Base-by-base conservation (phyloP, 2,329 filamentous ascomycete genomes). In the Coleophoma cylindrospora region DNA sequence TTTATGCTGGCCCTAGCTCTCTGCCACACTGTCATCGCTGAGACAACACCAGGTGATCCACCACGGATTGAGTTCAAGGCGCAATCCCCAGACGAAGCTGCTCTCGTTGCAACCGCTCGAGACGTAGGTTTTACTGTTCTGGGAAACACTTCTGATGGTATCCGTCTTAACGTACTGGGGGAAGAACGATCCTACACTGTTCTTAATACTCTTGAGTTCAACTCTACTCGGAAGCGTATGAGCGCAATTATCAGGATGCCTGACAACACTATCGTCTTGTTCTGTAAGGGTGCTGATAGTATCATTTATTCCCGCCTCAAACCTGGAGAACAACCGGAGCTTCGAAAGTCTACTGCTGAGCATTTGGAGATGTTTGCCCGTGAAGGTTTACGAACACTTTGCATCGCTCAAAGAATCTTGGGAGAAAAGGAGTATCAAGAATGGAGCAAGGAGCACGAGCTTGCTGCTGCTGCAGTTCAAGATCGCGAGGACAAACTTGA, bases 221-320 rank as follows among this genome's bases (percentile, higher is more conserved):
- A 97, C 67, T 97, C 92, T 0, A 91, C 87, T 40, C 82, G 94
- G 62, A 99, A 99, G 73, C 83, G 94, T 58, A 99, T 99, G 94
- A 97, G 91, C 69, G 89, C 91, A 2, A 96, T 99, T 58, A 84
- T 99, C 46, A 82, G 88, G 51, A 96, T 97, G 91, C 92, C 94
- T 0, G 83, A 97, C 66, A 87, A 88, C 38, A 85, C 79, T 51
- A 96, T 99, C 54, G 77, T 94, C 49, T 77, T 99, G 1, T 95
- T 95, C 70, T 99, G 94, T 76, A 99, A 99, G 72, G 94, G 94
- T 56, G 94, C 94, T 34, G 94, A 99, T 67, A 96, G 90, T 62
- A 87, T 97, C 61, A 97, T 99, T 57, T 99, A 97, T 68, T 91
- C 91, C 8, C 87, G 94, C 6, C 75, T 99, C 53, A 89, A 84